These are phyloP conservation scores for Plasmodium sp. DNA, from an alignment of 169 alveolate genomes.

Conservation along the genomic window DNA sequence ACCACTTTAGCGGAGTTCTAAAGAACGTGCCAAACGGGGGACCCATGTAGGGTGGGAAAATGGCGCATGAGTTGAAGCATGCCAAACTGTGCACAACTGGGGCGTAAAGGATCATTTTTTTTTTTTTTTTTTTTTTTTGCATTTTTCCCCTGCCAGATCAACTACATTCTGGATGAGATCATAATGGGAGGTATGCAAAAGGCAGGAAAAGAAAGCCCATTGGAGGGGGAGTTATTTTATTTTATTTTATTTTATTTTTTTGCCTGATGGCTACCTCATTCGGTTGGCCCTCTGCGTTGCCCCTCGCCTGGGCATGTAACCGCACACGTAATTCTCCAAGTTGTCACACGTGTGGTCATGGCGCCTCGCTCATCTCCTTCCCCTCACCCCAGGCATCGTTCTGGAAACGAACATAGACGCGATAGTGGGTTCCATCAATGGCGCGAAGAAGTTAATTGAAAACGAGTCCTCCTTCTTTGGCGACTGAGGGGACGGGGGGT, in stretches of 20 bases:
- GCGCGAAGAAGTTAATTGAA: constrained; percentile 60
- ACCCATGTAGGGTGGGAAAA: background rate
- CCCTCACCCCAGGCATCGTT: constrained; percentile 15
- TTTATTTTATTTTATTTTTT: background rate
- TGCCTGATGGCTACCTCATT: background rate
- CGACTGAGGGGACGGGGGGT: constrained; percentile 5
- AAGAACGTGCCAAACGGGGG: background rate
- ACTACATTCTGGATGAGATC: constrained; percentile 91
- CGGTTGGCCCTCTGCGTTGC: background rate
- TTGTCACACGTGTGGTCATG: background rate
- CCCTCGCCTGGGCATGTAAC: background rate
- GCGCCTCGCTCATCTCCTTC: background rate
- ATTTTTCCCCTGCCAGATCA: constrained; percentile 76
- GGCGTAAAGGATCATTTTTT: background rate
- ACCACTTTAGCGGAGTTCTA: background rate
- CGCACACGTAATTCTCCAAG: background rate
- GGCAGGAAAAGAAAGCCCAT: background rate
- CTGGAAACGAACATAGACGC: constrained; percentile 73
- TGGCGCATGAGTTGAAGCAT: background rate
- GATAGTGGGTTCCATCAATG: constrained; percentile 50
- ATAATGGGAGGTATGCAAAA: constrained; percentile 88
- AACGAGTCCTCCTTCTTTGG: constrained; percentile 69
- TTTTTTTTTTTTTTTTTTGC: background rate
- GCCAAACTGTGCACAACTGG: background rate
- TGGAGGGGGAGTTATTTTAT: background rate